A percentile compares a stretch with the other conserved stretches of the same genome.
Conservation (phyloP, 192 early-diverging fungal species). For the Spizellomyces punctatus region DNA sequence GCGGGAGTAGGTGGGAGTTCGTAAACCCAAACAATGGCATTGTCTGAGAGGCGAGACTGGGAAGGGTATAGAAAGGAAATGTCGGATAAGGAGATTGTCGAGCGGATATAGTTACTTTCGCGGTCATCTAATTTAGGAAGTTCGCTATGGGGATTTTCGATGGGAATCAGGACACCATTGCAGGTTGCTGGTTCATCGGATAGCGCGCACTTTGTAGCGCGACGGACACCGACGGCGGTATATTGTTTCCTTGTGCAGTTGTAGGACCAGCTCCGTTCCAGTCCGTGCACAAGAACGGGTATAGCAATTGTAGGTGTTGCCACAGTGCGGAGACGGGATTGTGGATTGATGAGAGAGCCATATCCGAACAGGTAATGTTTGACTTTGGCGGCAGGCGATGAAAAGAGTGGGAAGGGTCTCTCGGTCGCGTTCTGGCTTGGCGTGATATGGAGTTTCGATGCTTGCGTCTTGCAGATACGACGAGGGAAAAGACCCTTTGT, state of each 20-base stretch:
- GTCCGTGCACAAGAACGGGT: conserved; percentile 35
- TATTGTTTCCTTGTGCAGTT: conserved; percentile 38
- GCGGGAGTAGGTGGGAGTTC: conserved; percentile 19
- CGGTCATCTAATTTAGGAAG: conserved; percentile 41
- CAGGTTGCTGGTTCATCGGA: conserved; percentile 4
- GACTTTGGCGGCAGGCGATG: background rate
- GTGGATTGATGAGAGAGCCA: conserved; percentile 51
- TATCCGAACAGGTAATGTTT: conserved; percentile 47
- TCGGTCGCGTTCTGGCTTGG: too few relatives aligned
- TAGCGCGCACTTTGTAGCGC: background rate
- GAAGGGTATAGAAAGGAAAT: background rate
- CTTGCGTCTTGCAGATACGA: too few relatives aligned
- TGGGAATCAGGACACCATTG: conserved; percentile 52
- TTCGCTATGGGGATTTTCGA: conserved; percentile 29
- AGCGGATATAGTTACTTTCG: conserved; percentile 42
- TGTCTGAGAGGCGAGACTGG: background rate
- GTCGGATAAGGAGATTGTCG: conserved; percentile 16
- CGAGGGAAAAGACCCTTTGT: too few relatives aligned
- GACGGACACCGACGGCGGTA: conserved; percentile 48
- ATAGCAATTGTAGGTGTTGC: conserved; percentile 15
- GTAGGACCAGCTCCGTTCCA: conserved; percentile 47
- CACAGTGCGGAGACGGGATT: conserved; percentile 40
- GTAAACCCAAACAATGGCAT: conserved; percentile 45
- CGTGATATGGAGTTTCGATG: too few relatives aligned
- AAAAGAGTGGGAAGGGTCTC: too few relatives aligned